These are phyloP conservation scores for Diaporthe citriasiana DNA, from an alignment of 2,329 filamentous ascomycete species.

Conservation along the genomic window DNA sequence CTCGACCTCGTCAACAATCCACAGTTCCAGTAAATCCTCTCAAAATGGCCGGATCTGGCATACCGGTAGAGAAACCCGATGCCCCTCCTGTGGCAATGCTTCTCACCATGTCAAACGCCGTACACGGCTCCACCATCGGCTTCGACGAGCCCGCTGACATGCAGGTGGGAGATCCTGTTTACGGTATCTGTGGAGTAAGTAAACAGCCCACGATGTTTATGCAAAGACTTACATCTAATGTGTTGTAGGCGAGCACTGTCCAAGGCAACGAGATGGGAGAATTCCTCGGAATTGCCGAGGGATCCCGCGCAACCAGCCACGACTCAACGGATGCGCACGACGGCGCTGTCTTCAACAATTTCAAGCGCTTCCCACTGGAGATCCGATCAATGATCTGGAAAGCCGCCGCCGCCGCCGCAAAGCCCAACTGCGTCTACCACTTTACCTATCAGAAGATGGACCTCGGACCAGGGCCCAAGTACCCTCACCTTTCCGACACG, in stretches of 20 bases:
- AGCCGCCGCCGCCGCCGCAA: not conserved
- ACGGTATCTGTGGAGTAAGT: no score
- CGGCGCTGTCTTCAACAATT: not conserved
- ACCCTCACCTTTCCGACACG: not conserved
- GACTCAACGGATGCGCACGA: not conserved
- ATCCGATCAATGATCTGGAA: not conserved
- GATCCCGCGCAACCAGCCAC: not conserved
- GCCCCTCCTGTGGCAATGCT: not conserved
- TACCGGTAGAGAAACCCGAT: not conserved
- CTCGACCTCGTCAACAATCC: not conserved
- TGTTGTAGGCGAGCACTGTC: not conserved
- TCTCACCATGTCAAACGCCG: not conserved
- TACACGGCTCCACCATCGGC: not conserved
- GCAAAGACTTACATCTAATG: not conserved
- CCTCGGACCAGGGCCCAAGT: not conserved
- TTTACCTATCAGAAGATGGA: not conserved
- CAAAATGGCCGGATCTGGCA: not conserved
- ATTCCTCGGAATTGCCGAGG: no score
- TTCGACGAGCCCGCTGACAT: not conserved
- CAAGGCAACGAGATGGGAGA: no score
- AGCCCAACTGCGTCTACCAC: not conserved
- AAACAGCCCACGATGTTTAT: no score
- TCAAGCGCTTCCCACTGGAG: not conserved
- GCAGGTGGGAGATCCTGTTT: not conserved
- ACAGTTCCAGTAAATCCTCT: accelerated